Evolutionary conservation across 768 basidiomycete genomes (phyloP).

Genomic region (Daedalea quercina): DNA sequence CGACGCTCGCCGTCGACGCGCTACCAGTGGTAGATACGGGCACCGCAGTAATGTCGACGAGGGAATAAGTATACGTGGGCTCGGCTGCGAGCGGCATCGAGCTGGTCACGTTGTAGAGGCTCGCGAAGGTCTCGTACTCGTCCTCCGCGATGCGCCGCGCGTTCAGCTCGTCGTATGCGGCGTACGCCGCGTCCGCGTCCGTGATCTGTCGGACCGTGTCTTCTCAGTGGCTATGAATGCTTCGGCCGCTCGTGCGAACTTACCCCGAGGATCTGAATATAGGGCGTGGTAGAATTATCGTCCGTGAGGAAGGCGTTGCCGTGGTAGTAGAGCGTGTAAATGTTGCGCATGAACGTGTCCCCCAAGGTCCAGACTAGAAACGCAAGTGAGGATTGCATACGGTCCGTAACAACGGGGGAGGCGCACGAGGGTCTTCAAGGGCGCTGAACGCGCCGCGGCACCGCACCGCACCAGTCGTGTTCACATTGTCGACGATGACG

Average conservation of each 20-base stretch:
- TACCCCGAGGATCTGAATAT: background rate
- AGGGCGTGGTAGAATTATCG: background rate
- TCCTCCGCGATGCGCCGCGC: background rate
- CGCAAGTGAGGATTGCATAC: background rate
- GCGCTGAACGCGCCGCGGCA: too few species aligned
- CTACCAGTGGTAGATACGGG: too few species aligned
- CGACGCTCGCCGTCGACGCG: too few species aligned
- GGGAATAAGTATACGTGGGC: background rate
- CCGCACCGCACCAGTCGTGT: background rate
- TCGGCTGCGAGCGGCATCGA: background rate
- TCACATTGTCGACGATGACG: background rate
- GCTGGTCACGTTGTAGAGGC: too few species aligned
- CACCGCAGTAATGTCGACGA: background rate
- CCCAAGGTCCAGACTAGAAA: conserved; percentile 12
- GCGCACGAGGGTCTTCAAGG: too few species aligned
- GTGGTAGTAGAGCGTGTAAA: conserved; percentile 11
- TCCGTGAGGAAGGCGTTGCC: background rate
- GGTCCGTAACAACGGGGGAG: too few species aligned
- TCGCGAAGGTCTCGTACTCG: background rate
- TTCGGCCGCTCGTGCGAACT: background rate
- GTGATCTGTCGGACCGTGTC: background rate
- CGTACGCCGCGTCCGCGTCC: background rate
- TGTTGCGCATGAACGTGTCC: conserved; percentile 16
- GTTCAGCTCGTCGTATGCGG: background rate
- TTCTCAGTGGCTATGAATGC: background rate